phyloP scores from a whole-genome alignment of 2,329 filamentous ascomycete genomes.

The Botrytis porri region DNA sequence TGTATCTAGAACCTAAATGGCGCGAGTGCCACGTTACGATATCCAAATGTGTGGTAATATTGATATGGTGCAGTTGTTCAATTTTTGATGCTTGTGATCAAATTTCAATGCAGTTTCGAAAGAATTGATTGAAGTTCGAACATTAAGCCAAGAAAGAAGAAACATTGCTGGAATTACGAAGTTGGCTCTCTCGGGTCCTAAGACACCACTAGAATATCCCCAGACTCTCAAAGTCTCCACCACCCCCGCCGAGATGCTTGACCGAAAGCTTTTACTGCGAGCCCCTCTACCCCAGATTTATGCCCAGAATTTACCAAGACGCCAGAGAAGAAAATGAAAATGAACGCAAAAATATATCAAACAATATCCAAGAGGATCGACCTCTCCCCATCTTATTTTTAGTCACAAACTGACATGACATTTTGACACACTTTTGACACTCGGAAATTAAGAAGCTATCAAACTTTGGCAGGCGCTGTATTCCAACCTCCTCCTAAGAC shows the following conservation, averaged over 20 bases:
- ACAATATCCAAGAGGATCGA: neutral
- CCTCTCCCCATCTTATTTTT: neutral
- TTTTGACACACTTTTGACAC: neutral
- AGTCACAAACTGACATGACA: neutral
- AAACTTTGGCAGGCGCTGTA: neutral
- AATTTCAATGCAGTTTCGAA: neutral
- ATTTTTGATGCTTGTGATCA: neutral
- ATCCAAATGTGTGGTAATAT: neutral
- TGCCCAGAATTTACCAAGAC: neutral
- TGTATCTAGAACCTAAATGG: neutral
- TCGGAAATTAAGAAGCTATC: neutral
- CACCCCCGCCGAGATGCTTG: neutral
- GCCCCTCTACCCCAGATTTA: constrained; percentile 8
- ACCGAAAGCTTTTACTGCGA: neutral
- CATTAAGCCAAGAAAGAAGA: neutral
- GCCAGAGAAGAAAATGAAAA: neutral
- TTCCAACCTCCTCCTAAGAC: neutral
- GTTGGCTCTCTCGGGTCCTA: neutral
- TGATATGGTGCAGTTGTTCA: neutral
- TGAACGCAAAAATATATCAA: neutral
- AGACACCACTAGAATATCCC: neutral
- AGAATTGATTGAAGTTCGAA: neutral
- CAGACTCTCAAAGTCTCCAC: neutral
- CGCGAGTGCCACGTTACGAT: neutral
- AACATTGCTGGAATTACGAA: neutral